Evolutionary conservation across 2,329 filamentous ascomycete genomes (phyloP), one percentile per base, ranked within the genome.

Genomic region (Blastomyces silverae): DNA sequence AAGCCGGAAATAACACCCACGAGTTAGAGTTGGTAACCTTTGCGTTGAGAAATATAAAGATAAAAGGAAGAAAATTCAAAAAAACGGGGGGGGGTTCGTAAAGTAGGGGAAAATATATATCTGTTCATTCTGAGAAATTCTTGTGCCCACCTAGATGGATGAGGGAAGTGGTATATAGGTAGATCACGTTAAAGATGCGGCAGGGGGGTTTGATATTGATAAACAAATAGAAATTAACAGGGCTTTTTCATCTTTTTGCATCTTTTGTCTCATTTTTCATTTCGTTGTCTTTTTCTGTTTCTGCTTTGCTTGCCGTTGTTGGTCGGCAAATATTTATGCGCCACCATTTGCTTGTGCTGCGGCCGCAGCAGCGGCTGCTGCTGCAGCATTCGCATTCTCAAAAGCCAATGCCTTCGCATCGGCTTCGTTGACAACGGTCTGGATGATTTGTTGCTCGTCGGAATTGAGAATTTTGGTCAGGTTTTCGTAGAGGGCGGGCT

Each of bases 401-500:
- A 74, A 74, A 58, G 77, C 77, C 69, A 80, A 72, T 20, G 78
- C 78, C 69, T 86, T 82, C 64, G 80, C 79, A 67, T 87, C 84
- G 64, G 89, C 90, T 76, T 89, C 85, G 69, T 88, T 83, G 66
- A 96, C 85, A 64, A 93, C 91, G 28, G 82, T 84, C 75, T 95
- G 88, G 67, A 97, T 85, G 60, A 95, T 83, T 67, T 84, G 84
- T 75, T 94, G 90, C 74, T 97, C 92, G 61, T 94, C 90, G 0
- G 86, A 82, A 48, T 85, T 87, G 52, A 97, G 84, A 67, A 91
- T 89, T 70, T 88, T 86, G 28, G 91, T 91, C 65, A 99, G 82
- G 66, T 83, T 88, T 55, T 87, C 82, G 75, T 97, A 99, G 70
- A 96, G 88, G 70, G 92, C 89, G 20, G 93, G 92, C 73, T 97